Base-by-base conservation (phyloP, 1,139 yeast species). In the Candida glucosophila region DNA sequence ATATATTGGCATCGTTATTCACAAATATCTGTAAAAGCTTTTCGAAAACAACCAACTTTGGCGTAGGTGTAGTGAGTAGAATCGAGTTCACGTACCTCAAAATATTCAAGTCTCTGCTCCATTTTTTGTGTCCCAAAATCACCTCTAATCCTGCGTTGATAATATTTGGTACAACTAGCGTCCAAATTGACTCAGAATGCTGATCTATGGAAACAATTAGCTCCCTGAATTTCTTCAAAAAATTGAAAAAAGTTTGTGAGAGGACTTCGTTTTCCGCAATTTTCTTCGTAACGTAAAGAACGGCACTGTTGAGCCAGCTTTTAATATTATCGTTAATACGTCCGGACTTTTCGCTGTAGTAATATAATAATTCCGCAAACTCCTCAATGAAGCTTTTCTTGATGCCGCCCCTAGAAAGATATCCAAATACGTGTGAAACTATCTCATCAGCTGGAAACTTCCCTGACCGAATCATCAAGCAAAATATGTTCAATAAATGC, bases 141-240 rank as follows among this genome's bases (percentile, higher is more conserved):
- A 72, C 83, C 45, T 83, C 92, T 18, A 82, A 49, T 36, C 80
- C 80, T 0, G 93, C 58, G 36, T 80, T 77, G 9, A 81, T 34
- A 21, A 76, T 55, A 5, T 61, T 43, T 5, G 49, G 41, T 3
- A 78, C 68, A 8, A 73, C 60, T 10, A 62, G 33, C 6, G 55
- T 47, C 67, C 77, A 62, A 6, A 74, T 33, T 3, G 54, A 32
- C 2, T 26, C 15, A 2, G 33, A 27, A 1, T 20, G 21, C 5
- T 27, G 21, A 4, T 43, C 35, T 9, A 33, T 14, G 6, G 22
- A 13, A 21, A 24, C 25, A 5, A 47, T 25, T 13, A 49, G 39
- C 4, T 31, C 30, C 11, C 37, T 35, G 9, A 56, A 41, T 2
- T 33, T 30, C 2, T 27, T 31, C 26, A 62, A 30, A 25, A 59